Conservation (phyloP, 768 basidiomycete species). For the Omphalotus guepiniiformis region DNA sequence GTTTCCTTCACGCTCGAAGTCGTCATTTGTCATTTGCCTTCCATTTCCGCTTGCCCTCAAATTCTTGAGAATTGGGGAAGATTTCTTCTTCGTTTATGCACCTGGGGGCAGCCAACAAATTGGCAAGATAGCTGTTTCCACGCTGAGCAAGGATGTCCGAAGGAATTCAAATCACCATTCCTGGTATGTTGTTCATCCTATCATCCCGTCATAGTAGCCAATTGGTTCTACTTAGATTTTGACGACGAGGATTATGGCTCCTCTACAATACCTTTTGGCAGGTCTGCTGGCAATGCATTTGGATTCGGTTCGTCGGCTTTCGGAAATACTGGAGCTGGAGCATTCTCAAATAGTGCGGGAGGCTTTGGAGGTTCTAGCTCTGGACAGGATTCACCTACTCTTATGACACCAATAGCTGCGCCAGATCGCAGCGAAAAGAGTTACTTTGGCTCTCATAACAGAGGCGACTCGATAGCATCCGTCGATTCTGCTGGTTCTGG, state of each 20-base stretch:
- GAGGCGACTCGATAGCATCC: constrained; percentile 77
- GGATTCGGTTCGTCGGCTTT: constrained; percentile 32
- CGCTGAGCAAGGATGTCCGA: constrained; percentile 23
- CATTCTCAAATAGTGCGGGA: constrained; percentile 26
- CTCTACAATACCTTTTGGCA: constrained; percentile 68
- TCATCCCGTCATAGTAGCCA: constrained; percentile 4
- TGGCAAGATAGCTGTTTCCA: too few relatives aligned
- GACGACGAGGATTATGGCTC: constrained; percentile 67
- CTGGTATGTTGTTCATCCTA: constrained; percentile 35
- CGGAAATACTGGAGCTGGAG: constrained; percentile 23
- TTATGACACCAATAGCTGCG: constrained; percentile 45
- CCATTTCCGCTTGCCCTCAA: too few relatives aligned
- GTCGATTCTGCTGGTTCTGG: constrained; percentile 69
- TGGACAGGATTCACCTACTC: constrained; percentile 65
- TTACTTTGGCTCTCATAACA: constrained; percentile 62
- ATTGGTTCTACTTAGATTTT: constrained; percentile 49
- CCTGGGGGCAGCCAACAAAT: too few relatives aligned
- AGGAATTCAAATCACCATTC: constrained; percentile 62
- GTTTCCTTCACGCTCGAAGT: too few relatives aligned
- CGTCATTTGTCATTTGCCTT: too few relatives aligned
- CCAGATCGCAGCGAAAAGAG: constrained; percentile 46
- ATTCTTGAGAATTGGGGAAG: too few relatives aligned
- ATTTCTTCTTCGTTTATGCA: too few relatives aligned
- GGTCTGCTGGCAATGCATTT: constrained; percentile 41
- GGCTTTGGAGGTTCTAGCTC: constrained; percentile 24